These are phyloP conservation scores for Fusarium sp. DNA, from an alignment of 2,329 filamentous ascomycete species.

Conservation along the genomic window DNA sequence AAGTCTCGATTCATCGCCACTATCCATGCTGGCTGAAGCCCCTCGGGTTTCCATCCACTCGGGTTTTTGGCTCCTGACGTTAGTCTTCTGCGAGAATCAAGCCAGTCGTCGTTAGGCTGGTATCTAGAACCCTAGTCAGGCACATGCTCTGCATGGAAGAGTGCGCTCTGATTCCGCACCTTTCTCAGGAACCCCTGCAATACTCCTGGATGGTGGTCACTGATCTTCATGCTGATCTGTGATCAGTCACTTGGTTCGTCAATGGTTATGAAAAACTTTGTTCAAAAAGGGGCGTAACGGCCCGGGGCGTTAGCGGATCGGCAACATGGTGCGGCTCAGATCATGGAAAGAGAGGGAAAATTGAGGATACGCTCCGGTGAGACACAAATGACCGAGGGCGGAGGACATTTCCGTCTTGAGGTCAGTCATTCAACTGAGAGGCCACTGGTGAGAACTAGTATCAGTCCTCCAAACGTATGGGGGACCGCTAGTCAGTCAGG, in stretches of 20 bases:
- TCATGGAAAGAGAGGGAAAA: background rate
- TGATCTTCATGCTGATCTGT: background rate
- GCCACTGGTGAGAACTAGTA: background rate
- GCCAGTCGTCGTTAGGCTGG: background rate
- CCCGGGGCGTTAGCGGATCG: background rate
- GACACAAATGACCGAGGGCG: background rate
- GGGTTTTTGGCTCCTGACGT: background rate
- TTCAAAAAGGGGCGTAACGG: background rate
- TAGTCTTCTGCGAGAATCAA: constrained; percentile 1
- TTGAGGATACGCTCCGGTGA: background rate
- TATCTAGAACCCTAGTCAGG: constrained; percentile 3
- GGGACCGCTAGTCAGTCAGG: background rate
- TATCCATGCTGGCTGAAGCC: background rate
- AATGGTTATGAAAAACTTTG: background rate
- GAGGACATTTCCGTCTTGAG: background rate
- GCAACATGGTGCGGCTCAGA: background rate
- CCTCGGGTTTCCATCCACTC: background rate
- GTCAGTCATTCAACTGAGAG: background rate
- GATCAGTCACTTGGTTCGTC: background rate
- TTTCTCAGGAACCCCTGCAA: background rate
- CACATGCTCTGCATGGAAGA: constrained; percentile 4
- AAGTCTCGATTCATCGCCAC: background rate
- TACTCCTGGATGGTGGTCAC: background rate
- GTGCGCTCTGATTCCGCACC: background rate
- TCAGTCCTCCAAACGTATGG: background rate